phyloP scores from a whole-genome alignment of 345 rosid genomes.

The Eucalyptus urophylla region DNA sequence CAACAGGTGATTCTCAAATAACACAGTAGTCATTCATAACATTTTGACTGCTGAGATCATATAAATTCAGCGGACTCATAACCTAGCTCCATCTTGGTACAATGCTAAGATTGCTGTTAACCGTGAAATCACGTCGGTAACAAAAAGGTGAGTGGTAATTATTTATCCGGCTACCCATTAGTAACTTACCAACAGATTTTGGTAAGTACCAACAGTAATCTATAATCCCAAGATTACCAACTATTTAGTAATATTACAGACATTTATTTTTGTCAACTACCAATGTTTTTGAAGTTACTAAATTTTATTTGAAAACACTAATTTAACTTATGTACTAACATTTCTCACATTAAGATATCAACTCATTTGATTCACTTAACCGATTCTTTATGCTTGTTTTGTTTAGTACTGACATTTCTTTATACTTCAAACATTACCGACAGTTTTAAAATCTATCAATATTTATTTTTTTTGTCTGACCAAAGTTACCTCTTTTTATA shows the following conservation, averaged over 20 bases:
- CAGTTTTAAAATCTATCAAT: not conserved
- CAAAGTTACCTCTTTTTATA: not conserved
- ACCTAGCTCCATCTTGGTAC: not conserved
- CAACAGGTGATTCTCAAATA: conserved; percentile 27
- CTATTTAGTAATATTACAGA: not conserved
- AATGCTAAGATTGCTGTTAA: not conserved
- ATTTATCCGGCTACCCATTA: not conserved
- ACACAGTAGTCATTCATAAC: not conserved
- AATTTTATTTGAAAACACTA: not conserved
- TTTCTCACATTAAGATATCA: not conserved
- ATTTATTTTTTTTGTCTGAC: not conserved
- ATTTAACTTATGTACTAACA: not conserved
- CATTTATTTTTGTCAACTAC: not conserved
- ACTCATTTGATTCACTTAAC: not conserved
- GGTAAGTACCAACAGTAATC: not conserved
- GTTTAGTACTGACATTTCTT: not conserved
- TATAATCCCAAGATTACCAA: not conserved
- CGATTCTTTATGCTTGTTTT: not conserved
- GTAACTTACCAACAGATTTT: not conserved
- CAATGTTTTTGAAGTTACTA: not conserved
- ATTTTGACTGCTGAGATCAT: not conserved
- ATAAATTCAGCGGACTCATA: not conserved
- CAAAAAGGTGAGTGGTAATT: not conserved
- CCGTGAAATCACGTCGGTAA: not conserved
- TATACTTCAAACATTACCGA: not conserved